phyloP scores from a whole-genome alignment of 108 stramenopile genomes.

The Seminavis robusta region DNA sequence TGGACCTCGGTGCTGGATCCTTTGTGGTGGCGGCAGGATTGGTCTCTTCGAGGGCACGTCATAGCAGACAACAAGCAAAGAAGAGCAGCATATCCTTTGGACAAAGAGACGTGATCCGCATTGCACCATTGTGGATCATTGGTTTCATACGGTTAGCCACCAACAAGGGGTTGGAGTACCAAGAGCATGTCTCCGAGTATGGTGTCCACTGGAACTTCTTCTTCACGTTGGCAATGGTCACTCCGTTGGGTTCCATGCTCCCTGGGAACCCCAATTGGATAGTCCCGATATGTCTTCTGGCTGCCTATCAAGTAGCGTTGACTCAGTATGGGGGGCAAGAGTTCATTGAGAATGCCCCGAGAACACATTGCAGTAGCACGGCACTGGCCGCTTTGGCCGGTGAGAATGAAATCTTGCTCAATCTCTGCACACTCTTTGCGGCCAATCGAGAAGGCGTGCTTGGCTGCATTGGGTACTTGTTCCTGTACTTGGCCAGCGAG shows the following conservation, averaged over 20 bases:
- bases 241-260: constrained; percentile 19
- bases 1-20: constrained; percentile 95
- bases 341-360: constrained; percentile 62
- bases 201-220: constrained; percentile 99
- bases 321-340: constrained; percentile 47
- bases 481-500: constrained; percentile 61
- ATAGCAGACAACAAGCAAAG: neutral
- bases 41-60: constrained; percentile 26
- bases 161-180: constrained; percentile 86
- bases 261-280: constrained; percentile 17
- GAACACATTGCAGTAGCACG: constrained; percentile 13
- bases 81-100: neutral
- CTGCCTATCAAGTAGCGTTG: constrained; percentile 61
- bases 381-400: constrained; percentile 1
- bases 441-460: constrained; percentile 90
- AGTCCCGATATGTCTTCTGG: constrained; percentile 36
- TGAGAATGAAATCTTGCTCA: constrained; percentile 7
- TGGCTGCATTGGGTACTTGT: constrained; percentile 72
- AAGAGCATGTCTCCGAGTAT: constrained; percentile 95
- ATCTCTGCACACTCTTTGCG: constrained; percentile 56
- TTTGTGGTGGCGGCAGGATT: constrained; percentile 86
- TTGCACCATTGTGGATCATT: constrained; percentile 54
- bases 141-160: constrained; percentile 65
- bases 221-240: constrained; percentile 75
- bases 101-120: constrained; percentile 19